Base-by-base conservation (phyloP, 2,329 filamentous ascomycete genomes). In the Keithomyces neogunnii region DNA sequence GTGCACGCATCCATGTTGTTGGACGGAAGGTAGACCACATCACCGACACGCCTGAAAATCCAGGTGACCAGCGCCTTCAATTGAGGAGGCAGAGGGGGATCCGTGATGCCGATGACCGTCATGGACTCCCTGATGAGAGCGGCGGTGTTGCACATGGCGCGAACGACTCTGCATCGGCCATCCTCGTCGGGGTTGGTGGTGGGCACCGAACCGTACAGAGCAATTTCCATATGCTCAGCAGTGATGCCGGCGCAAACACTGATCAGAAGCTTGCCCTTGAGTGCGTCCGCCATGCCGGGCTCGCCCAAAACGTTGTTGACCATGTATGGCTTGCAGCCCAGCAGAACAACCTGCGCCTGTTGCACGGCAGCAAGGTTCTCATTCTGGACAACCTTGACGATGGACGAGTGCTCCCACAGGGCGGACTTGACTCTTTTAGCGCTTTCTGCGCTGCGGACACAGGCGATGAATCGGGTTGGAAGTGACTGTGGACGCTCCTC, bases 61-160 rank as follows among this genome's bases (percentile, higher is more conserved):
- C 86, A 90, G 32, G 79, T 82, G 19, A 89, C 78, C 9, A 91
- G 75, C 53, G 62, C 68, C 45, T 78, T 71, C 32, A 76, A 75
- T 19, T 73, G 68, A 1, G 73, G 63, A 4, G 77, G 72, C 11
- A 88, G 71, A 3, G 82, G 76, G 7, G 83, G 80, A 7, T 72
- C 73, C 5, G 77, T 74, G 45, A 77, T 82, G 46, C 81, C 83
- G 58, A 95, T 85, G 50, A 93, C 82, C 3, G 85, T 92, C 87
- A 93, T 93, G 59, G 81, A 84, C 68, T 95, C 85, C 45, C 88
- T 73, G 52, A 95, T 85, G 47, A 88, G 77, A 30, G 84, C 84
- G 9, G 89, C 88, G 0, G 87, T 91, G 72, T 95, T 95, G 59
- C 89, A 89, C 81, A 95, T 89, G 50, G 86, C 88, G 33, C 89